These are phyloP conservation scores for Daphne laureola DNA, from an alignment of 441 rosid species.

Conservation along the genomic window DNA sequence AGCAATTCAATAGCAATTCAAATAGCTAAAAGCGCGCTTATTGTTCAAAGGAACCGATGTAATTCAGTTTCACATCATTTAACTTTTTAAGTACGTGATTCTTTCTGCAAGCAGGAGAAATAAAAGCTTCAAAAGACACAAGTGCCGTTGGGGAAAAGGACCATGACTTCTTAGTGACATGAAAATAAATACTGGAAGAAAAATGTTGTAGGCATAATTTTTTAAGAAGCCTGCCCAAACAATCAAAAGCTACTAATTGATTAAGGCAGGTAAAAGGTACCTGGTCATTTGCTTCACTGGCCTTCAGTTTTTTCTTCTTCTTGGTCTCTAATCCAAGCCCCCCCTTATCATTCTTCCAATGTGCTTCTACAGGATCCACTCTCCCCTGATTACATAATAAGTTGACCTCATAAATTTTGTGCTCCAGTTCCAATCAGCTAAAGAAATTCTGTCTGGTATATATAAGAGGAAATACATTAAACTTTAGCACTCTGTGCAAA, in stretches of 20 bases:
- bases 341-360: constrained; percentile 57
- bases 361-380: constrained; percentile 59
- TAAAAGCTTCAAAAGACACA: neutral
- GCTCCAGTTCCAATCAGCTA: too few relatives aligned
- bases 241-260: too few relatives aligned
- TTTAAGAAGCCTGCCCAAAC: too few relatives aligned
- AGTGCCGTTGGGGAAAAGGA: neutral
- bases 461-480: neutral
- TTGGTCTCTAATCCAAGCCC: constrained; percentile 62
- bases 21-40: neutral
- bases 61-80: too few relatives aligned
- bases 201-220: too few relatives aligned
- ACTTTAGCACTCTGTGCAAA: neutral
- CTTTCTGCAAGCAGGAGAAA: neutral
- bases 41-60: too few relatives aligned
- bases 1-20: neutral
- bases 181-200: too few relatives aligned
- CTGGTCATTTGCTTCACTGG: constrained; percentile 20
- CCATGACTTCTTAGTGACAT: too few relatives aligned
- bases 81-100: neutral
- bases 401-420: neutral
- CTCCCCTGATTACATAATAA: constrained; percentile 45
- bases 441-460: constrained; percentile 7
- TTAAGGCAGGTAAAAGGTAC: constrained; percentile 15
- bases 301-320: constrained; percentile 33